Conservation (phyloP, 805 yeast species). For the Candida caryicola region DNA sequence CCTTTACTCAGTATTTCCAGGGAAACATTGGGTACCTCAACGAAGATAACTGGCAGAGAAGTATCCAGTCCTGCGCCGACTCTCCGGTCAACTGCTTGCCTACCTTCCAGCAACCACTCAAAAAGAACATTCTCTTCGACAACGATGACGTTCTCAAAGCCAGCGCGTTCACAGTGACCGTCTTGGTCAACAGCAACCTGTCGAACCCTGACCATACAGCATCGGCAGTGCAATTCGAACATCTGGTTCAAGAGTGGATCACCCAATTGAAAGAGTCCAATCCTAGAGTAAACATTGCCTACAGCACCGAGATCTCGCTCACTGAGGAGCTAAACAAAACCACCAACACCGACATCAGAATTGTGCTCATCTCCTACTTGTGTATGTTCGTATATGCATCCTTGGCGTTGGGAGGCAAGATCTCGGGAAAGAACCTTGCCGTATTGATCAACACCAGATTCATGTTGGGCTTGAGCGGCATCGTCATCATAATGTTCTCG, state of each 20-base stretch:
- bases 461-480: slow-evolving; percentile 79
- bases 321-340: slow-evolving; percentile 82
- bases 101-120: slow-evolving; percentile 84
- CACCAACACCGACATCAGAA: slow-evolving; percentile 71
- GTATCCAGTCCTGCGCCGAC: slow-evolving; percentile 59
- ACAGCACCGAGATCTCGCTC: slow-evolving; percentile 78
- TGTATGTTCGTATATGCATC: slow-evolving; percentile 89
- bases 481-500: slow-evolving; percentile 73
- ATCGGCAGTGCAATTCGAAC: slow-evolving; percentile 64
- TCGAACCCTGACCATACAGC: slow-evolving; percentile 37
- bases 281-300: slow-evolving; percentile 60
- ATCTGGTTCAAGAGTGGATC: slow-evolving; percentile 56
- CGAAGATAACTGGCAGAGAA: slow-evolving; percentile 53
- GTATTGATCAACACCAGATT: slow-evolving; percentile 56
- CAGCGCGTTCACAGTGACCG: slow-evolving; percentile 72
- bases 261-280: slow-evolving; percentile 44
- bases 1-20: slow-evolving; percentile 82
- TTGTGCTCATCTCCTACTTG: slow-evolving; percentile 71
- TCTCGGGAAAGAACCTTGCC: slow-evolving; percentile 14
- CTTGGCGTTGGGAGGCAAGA: slow-evolving; percentile 66
- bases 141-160: slow-evolving; percentile 54
- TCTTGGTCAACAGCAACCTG: slow-evolving; percentile 58
- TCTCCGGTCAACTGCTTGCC: slow-evolving; percentile 92
- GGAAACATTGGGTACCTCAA: slow-evolving; percentile 54
- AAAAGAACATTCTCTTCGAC: slow-evolving; percentile 61